Evolutionary conservation across 306 rosid genomes (phyloP), one percentile per base, ranked within the genome.

Genomic region (Senna tora): DNA sequence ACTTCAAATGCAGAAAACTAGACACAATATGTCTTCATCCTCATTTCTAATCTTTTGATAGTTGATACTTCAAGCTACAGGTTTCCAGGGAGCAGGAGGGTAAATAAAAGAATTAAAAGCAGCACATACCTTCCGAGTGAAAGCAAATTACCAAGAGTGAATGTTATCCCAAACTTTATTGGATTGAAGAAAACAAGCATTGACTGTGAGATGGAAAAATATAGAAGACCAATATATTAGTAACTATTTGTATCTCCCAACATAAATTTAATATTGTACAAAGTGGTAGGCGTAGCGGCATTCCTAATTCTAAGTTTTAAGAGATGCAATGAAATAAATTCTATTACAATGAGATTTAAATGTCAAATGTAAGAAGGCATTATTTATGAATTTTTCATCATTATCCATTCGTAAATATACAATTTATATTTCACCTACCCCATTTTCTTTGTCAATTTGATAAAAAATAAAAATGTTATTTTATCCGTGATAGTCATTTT

Each of bases 81-180:
- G 43, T 14, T 58, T 4, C 11, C 33, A 6, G 43, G 2, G 20
- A 57, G 65, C n/a, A 58, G 7, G 13, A 32, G 13, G 43, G 43
- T 15, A 42, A 33, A 32, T 9, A n/a, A 21, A 60, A 60, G 46
- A 60, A 60, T 60, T 7, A 20, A 62, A 17, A 62, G 49, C 67
- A 9, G 33, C 6, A 39, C 67, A 19, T 62, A 62, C 67, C 67
- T 93, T 83, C 98, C 97, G 34, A 93, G 84, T 30, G 98, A 82
- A 75, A 91, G 97, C 83, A 93, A 72, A 85, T 93, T 91, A 19
- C 98, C 98, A 70, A 93, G 83, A n/a, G 98, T 91, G 86, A 93
- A 91, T 47, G 96, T 75, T 53, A 93, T 83, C 9, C 85, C 98
- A 75, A 93, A 93, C 87, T 93, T 93, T 85, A 93, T 83, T 52